These are phyloP conservation scores for Oleoguttula mirabilis DNA, from an alignment of 495 filamentous ascomycete genomes.

Conservation along the genomic window DNA sequence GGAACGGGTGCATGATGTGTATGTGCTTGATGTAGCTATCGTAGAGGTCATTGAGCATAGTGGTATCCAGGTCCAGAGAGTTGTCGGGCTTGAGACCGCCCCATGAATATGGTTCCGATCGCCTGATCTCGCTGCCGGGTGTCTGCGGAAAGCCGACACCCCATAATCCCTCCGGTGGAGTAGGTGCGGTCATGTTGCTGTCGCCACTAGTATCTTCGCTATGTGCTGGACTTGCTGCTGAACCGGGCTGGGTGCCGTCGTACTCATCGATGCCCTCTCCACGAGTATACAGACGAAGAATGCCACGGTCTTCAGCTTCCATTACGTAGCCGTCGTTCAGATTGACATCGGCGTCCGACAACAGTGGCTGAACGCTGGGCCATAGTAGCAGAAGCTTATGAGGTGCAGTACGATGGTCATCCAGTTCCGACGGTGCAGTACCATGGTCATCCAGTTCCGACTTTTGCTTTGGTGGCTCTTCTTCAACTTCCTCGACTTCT, in stretches of 20 bases:
- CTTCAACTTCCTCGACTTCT: background rate
- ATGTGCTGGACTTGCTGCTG: constrained; percentile 13
- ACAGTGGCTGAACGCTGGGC: constrained; percentile 49
- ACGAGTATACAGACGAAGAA: constrained; percentile 63
- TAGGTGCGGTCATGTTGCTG: constrained; percentile 23
- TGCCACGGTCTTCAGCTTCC: constrained; percentile 59
- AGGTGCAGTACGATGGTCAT: constrained; percentile 69
- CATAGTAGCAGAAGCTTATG: constrained; percentile 57
- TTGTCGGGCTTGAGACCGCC: constrained; percentile 49
- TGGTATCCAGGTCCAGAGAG: constrained; percentile 49
- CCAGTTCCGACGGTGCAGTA: constrained; percentile 47
- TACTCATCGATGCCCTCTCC: constrained; percentile 55
- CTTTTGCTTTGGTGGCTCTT: constrained; percentile 23
- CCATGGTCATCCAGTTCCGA: constrained; percentile 49
- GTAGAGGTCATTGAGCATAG: constrained; percentile 51
- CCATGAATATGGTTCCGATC: constrained; percentile 12
- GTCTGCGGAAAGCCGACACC: constrained; percentile 26
- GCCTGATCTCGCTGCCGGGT: constrained; percentile 10
- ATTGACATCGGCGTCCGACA: constrained; percentile 32
- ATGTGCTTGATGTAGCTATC: constrained; percentile 66
- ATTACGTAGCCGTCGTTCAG: constrained; percentile 57
- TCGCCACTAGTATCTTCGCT: constrained; percentile 24
- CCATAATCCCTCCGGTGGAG: constrained; percentile 29
- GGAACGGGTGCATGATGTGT: constrained; percentile 81
- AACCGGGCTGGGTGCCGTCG: constrained; percentile 27